Conservation (phyloP, 768 basidiomycete genomes). For the Botryobasidium botryosum region DNA sequence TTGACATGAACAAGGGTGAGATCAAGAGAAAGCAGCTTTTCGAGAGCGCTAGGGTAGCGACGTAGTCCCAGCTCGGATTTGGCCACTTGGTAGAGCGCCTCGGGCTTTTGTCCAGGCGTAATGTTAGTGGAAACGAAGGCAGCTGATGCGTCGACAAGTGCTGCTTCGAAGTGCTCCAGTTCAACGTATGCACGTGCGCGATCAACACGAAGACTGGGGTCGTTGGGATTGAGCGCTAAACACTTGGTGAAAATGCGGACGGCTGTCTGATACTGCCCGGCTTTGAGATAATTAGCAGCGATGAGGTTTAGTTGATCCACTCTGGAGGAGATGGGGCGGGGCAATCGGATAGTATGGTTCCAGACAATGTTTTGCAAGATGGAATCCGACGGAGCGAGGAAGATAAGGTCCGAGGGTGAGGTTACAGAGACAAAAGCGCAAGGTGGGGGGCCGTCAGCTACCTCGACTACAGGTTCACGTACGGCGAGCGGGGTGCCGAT, state of each 20-base stretch:
- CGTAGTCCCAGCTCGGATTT: constrained; percentile 1
- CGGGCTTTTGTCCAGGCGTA: neutral
- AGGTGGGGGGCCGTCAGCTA: constrained; percentile 5
- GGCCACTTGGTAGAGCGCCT: constrained; percentile 3
- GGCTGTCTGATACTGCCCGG: constrained; percentile 16
- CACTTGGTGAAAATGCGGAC: constrained; percentile 15
- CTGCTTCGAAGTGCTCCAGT: neutral
- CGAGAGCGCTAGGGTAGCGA: neutral
- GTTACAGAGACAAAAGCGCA: constrained; percentile 16
- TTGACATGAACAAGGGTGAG: too few relatives aligned
- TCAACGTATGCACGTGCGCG: constrained; percentile 1
- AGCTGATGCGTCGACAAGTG: neutral
- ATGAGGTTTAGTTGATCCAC: constrained; percentile 13
- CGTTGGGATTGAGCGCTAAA: neutral
- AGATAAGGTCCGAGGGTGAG: too few relatives aligned
- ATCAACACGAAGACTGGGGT: constrained; percentile 2
- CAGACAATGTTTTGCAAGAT: too few relatives aligned
- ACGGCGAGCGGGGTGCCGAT: constrained; percentile 18
- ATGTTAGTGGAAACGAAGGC: neutral
- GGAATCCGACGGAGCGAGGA: too few relatives aligned
- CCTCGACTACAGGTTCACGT: constrained; percentile 18
- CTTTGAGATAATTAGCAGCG: constrained; percentile 14
- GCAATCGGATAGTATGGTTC: too few relatives aligned
- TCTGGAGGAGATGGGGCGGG: too few relatives aligned
- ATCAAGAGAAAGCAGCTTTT: too few relatives aligned